Conservation (phyloP, 2,329 filamentous ascomycete species). For the Helotiales sp. region DNA sequence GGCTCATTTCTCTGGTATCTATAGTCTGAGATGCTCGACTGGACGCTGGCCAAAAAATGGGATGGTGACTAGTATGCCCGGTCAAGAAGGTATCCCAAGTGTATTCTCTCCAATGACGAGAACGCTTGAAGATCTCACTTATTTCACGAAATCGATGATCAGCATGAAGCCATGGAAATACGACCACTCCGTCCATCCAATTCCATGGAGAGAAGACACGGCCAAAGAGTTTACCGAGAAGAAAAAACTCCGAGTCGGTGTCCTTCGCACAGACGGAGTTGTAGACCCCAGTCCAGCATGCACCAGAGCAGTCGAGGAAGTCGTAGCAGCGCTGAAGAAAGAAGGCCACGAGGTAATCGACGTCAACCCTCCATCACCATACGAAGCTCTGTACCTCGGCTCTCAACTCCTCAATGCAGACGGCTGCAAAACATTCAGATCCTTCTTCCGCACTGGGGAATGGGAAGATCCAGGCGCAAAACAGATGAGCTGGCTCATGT, state of each 20-base stretch:
- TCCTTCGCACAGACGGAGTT: constrained; percentile 80
- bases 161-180: constrained; percentile 88
- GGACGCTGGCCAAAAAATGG: constrained; percentile 89
- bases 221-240: constrained; percentile 64
- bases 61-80: constrained; percentile 85
- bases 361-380: constrained; percentile 70
- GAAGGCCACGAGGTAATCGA: constrained; percentile 78
- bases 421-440: constrained; percentile 79
- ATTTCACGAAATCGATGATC: constrained; percentile 81
- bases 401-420: constrained; percentile 84
- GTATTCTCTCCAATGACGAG: constrained; percentile 94
- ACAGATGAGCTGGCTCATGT: constrained; percentile 76
- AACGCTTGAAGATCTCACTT: constrained; percentile 79
- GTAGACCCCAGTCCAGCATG: constrained; percentile 89
- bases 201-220: constrained; percentile 74
- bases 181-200: constrained; percentile 82
- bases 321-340: constrained; percentile 68
- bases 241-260: constrained; percentile 71
- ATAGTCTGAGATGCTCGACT: constrained; percentile 83
- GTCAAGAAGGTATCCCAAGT: constrained; percentile 86
- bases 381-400: constrained; percentile 76
- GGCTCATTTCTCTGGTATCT: constrained; percentile 89
- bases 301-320: constrained; percentile 72
- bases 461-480: constrained; percentile 78
- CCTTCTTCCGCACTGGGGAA: constrained; percentile 77